Percentiles rank a stretch among this genome's conserved stretches.
phyloP scores from a whole-genome alignment of 2,329 filamentous ascomycete species.

The Paraphaeosphaeria sporulosa region DNA sequence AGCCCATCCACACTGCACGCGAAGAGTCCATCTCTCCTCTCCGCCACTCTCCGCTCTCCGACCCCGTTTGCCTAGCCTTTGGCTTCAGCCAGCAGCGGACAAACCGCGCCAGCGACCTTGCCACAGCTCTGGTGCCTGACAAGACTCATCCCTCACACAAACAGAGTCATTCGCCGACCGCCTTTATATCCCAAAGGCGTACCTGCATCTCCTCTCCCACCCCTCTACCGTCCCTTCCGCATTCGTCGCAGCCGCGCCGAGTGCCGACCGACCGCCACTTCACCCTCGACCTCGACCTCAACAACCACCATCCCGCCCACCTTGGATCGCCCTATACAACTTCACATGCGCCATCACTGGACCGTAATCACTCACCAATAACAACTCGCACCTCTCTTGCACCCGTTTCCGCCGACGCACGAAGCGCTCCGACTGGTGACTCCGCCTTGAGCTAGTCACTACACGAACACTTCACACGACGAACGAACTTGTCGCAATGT shows the following conservation, averaged over 20 bases:
- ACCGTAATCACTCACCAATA: slow-evolving; percentile 37
- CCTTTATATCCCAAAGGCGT: slow-evolving; percentile 20
- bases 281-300: slow-evolving; percentile 24
- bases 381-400: slow-evolving; percentile 22
- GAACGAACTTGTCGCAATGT: slow-evolving; percentile 45
- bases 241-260: slow-evolving; percentile 29
- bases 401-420: slow-evolving; percentile 25
- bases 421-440: slow-evolving; percentile 41
- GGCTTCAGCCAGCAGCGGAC: slow-evolving; percentile 15
- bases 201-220: slow-evolving; percentile 26
- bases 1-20: slow-evolving; percentile 7
- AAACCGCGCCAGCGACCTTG: slow-evolving; percentile 13
- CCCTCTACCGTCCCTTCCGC: slow-evolving; percentile 25
- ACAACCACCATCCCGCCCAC: slow-evolving; percentile 16
- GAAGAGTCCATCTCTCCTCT: background rate
- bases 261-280: slow-evolving; percentile 16
- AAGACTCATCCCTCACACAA: slow-evolving; percentile 12
- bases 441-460: slow-evolving; percentile 32
- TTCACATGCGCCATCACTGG: slow-evolving; percentile 29
- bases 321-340: slow-evolving; percentile 22
- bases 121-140: slow-evolving; percentile 17
- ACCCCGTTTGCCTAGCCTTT: slow-evolving; percentile 18
- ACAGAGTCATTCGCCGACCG: slow-evolving; percentile 6
- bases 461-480: slow-evolving; percentile 36
- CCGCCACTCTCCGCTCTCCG: slow-evolving; percentile 14